Base-by-base conservation (phyloP, 768 basidiomycete species). In the Russula griseocarnosa region DNA sequence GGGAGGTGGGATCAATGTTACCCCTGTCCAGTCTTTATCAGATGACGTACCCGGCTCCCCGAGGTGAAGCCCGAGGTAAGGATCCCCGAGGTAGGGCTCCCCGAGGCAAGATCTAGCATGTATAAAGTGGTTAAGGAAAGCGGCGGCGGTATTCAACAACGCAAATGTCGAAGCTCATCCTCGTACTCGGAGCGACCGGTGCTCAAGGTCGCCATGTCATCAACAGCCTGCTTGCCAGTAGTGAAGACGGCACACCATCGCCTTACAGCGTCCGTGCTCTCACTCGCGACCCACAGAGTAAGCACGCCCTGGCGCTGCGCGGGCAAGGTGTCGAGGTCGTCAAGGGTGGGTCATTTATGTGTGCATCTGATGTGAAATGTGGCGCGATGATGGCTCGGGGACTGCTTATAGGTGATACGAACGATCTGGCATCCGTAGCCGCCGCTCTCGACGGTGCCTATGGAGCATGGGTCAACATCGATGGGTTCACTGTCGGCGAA, bases 171-270 rank as follows among this genome's bases (percentile, higher is more conserved):
- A 78, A 76, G 70, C 65, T 75, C 62, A 77, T 80, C 60, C 72
- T 78, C 54, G 77, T 80, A 58, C 74, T 79, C 28, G 77, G 79
- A 42, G 79, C 75, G 5, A 79, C 78, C 42, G 79, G 79, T 51
- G 77, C 77, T 10, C 79, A 79, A 60, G 79, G 79, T 14, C 69
- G 74, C 58, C 71, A 72, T 28, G 76, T 79, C 36, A 70, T 77
- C 38, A 70, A 75, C 42, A 72, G 73, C 24, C 69, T 79, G 26
- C 74, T 79, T 42, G 70, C 71, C 14, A 70, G 70, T 11, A 67
- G 54, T 57, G 67, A 70, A 32, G 74, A 77, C 46, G 76, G 76
- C 7, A 71, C 70, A 7, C 74, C 78, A 0, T 78, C 78, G 28
- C 78, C 78, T 3, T 79, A 77, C 65, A 63, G 67, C 14, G 73